These are phyloP conservation scores for Irpex rosettiformis DNA, from an alignment of 1,284 basidiomycete genomes.

Conservation along the genomic window DNA sequence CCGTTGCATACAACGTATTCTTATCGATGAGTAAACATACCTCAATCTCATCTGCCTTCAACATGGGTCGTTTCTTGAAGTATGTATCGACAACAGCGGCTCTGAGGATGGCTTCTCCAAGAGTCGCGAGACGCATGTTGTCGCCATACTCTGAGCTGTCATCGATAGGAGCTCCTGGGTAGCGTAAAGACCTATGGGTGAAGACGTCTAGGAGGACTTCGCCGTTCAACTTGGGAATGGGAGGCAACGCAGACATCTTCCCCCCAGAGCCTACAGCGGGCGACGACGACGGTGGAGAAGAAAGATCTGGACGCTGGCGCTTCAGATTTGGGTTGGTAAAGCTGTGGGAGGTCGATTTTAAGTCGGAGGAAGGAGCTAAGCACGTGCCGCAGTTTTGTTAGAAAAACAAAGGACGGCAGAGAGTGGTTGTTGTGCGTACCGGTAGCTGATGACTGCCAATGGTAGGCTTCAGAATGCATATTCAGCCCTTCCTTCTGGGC, in stretches of 20 bases:
- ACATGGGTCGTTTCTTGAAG: conserved; percentile 52
- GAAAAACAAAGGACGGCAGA: too few relatives aligned
- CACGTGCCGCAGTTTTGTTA: conserved; percentile 25
- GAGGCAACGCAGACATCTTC: conserved; percentile 23
- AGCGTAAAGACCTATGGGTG: conserved; percentile 61
- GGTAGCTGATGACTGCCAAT: conserved; percentile 15
- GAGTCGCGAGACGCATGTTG: conserved; percentile 51
- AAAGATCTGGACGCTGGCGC: conserved; percentile 22
- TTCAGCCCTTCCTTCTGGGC: conserved; percentile 23
- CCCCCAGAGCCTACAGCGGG: background rate
- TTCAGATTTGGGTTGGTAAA: conserved; percentile 21
- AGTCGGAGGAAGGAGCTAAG: conserved; percentile 16
- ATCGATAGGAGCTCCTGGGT: conserved; percentile 34
- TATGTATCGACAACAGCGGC: conserved; percentile 46
- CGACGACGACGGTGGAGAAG: background rate
- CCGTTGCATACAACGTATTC: background rate
- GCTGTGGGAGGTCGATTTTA: conserved; percentile 18
- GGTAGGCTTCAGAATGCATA: conserved; percentile 23
- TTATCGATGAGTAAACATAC: conserved; percentile 37
- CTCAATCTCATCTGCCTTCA: conserved; percentile 44
- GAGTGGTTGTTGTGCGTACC: conserved; percentile 14
- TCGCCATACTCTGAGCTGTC: conserved; percentile 46
- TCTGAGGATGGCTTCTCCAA: conserved; percentile 52
- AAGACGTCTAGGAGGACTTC: conserved; percentile 62
- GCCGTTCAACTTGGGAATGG: conserved; percentile 41